Percentiles rank a stretch among this genome's conserved stretches.
Evolutionary conservation across 257 asterid genomes (phyloP).

Genomic region (Solanum corneliomulleri): DNA sequence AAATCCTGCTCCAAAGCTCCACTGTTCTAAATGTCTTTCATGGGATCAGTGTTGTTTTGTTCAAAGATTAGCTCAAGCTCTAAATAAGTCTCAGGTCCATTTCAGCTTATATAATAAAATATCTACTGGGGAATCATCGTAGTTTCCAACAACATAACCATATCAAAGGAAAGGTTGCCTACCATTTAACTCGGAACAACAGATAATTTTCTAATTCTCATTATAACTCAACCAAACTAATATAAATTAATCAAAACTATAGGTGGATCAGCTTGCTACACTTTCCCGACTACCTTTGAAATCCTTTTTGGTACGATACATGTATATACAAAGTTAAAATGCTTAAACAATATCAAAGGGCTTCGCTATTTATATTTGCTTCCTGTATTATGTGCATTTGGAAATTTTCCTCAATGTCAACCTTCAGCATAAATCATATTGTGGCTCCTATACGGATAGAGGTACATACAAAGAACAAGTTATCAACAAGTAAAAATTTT

Average conservation of each 20-base stretch:
- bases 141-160: neutral
- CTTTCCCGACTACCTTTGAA: neutral
- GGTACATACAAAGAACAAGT: neutral
- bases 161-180: neutral
- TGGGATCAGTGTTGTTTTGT: neutral
- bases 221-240: neutral
- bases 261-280: neutral
- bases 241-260: neutral
- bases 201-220: neutral
- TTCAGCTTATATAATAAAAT: neutral
- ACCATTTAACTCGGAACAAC: neutral
- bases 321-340: neutral
- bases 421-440: neutral
- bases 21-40: neutral
- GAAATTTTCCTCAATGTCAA: neutral
- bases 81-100: neutral
- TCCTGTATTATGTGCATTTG: neutral
- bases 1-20: neutral
- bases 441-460: neutral
- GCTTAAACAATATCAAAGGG: neutral
- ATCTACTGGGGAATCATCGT: neutral
- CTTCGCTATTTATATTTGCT: neutral
- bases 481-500: neutral
- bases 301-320: neutral
- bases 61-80: neutral